A percentile compares a stretch with the other conserved stretches of the same genome.
Conservation (phyloP, 345 rosid species). For the Dipteronia dyeriana region DNA sequence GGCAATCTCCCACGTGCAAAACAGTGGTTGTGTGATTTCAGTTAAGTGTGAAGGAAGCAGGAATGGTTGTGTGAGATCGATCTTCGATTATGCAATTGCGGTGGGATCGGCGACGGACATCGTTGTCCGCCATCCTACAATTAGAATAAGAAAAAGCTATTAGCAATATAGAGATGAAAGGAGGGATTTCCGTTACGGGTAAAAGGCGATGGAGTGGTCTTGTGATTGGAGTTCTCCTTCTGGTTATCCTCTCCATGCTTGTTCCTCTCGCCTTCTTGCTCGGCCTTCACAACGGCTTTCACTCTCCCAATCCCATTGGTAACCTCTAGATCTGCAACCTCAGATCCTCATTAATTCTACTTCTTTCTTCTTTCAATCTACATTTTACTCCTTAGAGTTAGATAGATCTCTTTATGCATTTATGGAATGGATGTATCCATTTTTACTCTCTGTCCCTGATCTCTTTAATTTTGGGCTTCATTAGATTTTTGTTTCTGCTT, state of each 20-base stretch:
- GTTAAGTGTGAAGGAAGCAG: conserved; percentile 1
- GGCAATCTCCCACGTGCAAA: conserved; percentile 18
- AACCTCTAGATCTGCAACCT: conserved; percentile 33
- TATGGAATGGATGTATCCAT: no score
- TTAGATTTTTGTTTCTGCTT: neutral
- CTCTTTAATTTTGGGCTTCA: no score
- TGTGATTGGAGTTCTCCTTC: conserved; percentile 73
- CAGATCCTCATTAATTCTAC: conserved; percentile 1
- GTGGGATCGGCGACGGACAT: conserved; percentile 12
- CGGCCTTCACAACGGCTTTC: conserved; percentile 82
- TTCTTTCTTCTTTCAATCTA: neutral
- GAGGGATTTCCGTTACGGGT: conserved; percentile 25
- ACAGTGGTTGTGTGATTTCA: neutral
- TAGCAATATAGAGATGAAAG: neutral
- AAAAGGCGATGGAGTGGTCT: conserved; percentile 81
- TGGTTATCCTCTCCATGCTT: conserved; percentile 88
- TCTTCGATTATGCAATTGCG: neutral
- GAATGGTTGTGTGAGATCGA: neutral
- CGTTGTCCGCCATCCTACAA: neutral
- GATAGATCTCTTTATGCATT: conserved; percentile 3
- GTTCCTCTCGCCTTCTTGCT: conserved; percentile 91
- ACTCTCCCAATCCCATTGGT: conserved; percentile 49
- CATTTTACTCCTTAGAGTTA: neutral
- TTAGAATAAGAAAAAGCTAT: neutral
- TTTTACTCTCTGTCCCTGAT: no score